Evolutionary conservation across 768 basidiomycete species (phyloP), one percentile per base, ranked within the genome.

Genomic region (Suillus paluster): DNA sequence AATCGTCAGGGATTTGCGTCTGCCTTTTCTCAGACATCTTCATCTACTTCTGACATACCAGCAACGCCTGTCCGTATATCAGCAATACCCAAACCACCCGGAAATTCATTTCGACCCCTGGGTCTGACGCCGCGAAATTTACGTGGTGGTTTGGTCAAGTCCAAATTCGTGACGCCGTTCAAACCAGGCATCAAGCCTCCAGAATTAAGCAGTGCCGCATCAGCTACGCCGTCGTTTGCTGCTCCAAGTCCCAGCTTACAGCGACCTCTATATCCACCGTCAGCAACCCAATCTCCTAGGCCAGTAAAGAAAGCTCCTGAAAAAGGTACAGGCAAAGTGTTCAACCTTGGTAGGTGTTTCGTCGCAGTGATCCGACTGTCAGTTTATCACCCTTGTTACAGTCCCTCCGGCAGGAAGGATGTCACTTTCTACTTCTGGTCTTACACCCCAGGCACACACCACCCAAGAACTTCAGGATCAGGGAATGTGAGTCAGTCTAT

Each of bases 101-200:
- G 39, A 48, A 46, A 61, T 8, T 60, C 61, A 48, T 70, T 67
- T 30, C 67, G 59, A 23, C 69, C 71, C 9, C 21, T 72, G 44
- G 69, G 72, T 4, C 71, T 74, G 44, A 70, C 67, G 19, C 67
- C 65, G 30, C 62, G 63, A 48, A 66, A 45, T 15, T 19, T 27
- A 27, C 72, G 72, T 55, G 71, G 63, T 34, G 72, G 73, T 7
- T 73, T 79, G 38, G 74, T 78, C 11, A 70, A 62, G 63, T 63
- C 67, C 36, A 78, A 78, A n/a, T 89, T 89, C 63, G 73, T 81
- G 8, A 89, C 87, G 2, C 88, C 88, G 0, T 90, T 90, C 70
- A 90, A 89, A 67, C 58, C 72, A 6, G 83, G 81, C 30, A 77
- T 83, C 76, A 77, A 75, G 63, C 82, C 83, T 50, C 78, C 77